Evolutionary conservation across 2,329 filamentous ascomycete species (phyloP).

Genomic region (Canariomyces notabilis): DNA sequence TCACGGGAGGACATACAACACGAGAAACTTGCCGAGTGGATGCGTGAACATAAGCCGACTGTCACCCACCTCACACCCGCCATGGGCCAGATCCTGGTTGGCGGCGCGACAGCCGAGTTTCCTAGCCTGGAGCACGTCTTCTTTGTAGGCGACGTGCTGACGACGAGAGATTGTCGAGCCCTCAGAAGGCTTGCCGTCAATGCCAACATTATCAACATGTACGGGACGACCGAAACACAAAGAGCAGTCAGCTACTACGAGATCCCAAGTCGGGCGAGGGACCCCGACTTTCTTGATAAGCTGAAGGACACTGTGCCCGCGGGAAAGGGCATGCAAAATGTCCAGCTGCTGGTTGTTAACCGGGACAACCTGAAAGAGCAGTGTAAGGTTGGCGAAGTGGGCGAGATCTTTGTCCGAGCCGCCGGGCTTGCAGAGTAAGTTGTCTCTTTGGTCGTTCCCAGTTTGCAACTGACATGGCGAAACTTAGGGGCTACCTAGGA

Average conservation of each 20-base stretch:
- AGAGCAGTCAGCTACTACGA: slow-evolving; percentile 79
- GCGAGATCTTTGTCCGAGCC: slow-evolving; percentile 78
- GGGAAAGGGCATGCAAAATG: slow-evolving; percentile 80
- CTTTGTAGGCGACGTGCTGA: slow-evolving; percentile 88
- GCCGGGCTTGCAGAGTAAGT: slow-evolving; percentile 68
- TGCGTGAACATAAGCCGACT: slow-evolving; percentile 66
- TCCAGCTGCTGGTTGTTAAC: slow-evolving; percentile 81
- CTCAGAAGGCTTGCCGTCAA: slow-evolving; percentile 74
- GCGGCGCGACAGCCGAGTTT: slow-evolving; percentile 72
- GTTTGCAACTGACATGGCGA: not conserved
- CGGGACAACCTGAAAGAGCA: slow-evolving; percentile 60
- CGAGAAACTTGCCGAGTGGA: slow-evolving; percentile 84
- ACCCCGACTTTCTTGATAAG: slow-evolving; percentile 47
- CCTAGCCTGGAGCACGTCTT: slow-evolving; percentile 73
- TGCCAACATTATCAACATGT: slow-evolving; percentile 76
- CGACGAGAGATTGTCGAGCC: slow-evolving; percentile 72
- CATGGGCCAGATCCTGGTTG: slow-evolving; percentile 93
- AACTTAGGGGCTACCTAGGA: slow-evolving; percentile 36
- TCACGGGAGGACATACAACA: slow-evolving; percentile 80
- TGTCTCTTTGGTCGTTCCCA: not conserved
- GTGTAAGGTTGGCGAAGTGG: slow-evolving; percentile 75
- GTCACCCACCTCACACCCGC: slow-evolving; percentile 90
- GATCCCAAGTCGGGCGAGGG: slow-evolving; percentile 60
- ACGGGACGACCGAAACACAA: slow-evolving; percentile 82
- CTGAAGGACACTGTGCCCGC: slow-evolving; percentile 70